Base-by-base conservation (phyloP, 1,139 yeast genomes). In the Yamadazyma diospyri region DNA sequence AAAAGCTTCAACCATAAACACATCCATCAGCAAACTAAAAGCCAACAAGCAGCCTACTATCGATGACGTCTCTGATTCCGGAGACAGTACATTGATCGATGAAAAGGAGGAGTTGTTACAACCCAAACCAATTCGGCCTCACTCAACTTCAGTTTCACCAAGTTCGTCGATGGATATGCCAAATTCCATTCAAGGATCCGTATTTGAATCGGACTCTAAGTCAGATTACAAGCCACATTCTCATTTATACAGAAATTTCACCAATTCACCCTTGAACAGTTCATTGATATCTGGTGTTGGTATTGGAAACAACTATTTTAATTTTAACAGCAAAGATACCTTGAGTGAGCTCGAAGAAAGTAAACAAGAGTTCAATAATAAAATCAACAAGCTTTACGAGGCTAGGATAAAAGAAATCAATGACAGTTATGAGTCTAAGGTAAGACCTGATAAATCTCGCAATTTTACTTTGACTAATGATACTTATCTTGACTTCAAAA, bases 301-400 rank as follows among this genome's bases (percentile, higher is more conserved):
- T 1, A 50, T 64, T 30, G 69, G 70, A 5, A 61, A 56, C 36
- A 52, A 57, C 33, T 61, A 57, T 39, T 61, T 61, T 47, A 55
- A 58, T 36, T 58, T 62, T 33, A 49, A 61, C 30, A 47, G 45
- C 30, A 48, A 44, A 19, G 50, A 43, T 48, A 30, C 51, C 33
- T 41, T 7, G 45, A 45, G 12, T 10, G 29, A 21, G 27, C 36
- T 16, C 33, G 41, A 29, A 18, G 32, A 29, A 16, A 29, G 32
- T 14, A 29, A 23, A n/a, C 16, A 14, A 39, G 39, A 20, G 13
- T 29, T 29, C 28, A 38, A 28, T 33, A 37, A 35, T 35, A 37
- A 26, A 39, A 42, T 24, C 35, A 37, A 30, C 29, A 39, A 17
- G 11, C 21, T 27, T 11, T 22, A 32, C 18, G 27, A 29, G 19